Evolutionary conservation across 768 basidiomycete species (phyloP).

Genomic region (Russula sp.): DNA sequence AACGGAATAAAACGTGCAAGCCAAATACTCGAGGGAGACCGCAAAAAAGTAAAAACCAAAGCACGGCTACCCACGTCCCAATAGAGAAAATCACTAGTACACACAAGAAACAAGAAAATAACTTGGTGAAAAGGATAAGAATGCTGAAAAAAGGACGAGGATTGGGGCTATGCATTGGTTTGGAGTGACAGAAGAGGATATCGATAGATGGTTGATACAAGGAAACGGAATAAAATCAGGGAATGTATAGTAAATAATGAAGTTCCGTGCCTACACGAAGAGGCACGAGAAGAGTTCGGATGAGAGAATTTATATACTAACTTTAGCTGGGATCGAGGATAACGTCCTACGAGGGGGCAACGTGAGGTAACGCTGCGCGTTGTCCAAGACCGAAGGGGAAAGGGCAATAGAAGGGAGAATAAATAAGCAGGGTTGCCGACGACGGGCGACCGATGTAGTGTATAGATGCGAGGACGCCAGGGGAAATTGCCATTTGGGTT

Average conservation of each 20-base stretch:
- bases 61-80: constrained; percentile 24
- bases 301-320: constrained; percentile 18
- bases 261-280: neutral
- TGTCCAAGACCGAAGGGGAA: constrained; percentile 34
- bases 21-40: constrained; percentile 19
- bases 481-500: constrained; percentile 27
- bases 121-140: constrained; percentile 30
- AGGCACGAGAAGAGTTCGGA: neutral
- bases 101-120: constrained; percentile 27
- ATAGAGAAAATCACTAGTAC: constrained; percentile 18
- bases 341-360: constrained; percentile 34
- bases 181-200: constrained; percentile 21
- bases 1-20: constrained; percentile 13
- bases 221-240: constrained; percentile 23
- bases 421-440: constrained; percentile 31
- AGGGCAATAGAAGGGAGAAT: constrained; percentile 19
- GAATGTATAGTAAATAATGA: constrained; percentile 24
- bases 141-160: constrained; percentile 16
- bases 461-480: constrained; percentile 36
- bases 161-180: constrained; percentile 18
- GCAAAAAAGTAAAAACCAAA: constrained; percentile 16
- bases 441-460: constrained; percentile 21
- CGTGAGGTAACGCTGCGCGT: constrained; percentile 36
- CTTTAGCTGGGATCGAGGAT: constrained; percentile 29
- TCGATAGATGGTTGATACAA: constrained; percentile 31